Evolutionary conservation across 768 basidiomycete species (phyloP), one percentile per base, ranked within the genome.

Genomic region (Mrakia frigida): DNA sequence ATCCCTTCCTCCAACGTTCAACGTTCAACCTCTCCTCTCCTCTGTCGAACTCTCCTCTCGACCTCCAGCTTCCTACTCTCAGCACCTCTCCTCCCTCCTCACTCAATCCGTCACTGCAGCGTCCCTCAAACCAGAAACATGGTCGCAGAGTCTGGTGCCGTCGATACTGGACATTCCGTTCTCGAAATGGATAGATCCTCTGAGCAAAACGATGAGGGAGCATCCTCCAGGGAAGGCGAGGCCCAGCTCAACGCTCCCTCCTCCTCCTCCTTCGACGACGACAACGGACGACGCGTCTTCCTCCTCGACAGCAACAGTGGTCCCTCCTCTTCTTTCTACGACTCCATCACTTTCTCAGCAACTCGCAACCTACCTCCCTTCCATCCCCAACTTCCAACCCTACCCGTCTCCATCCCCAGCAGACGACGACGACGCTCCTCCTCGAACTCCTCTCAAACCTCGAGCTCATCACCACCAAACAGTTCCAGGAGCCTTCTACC

Each of bases 371-470:
- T 74, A 61, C 28, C n/a, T 74, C n/a, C 41, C 41, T 6, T 28
- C 25, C 5, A 74, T 74, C 35, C 52, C 73, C 39, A 63, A 60
- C 59, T 74, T 61, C 43, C 60, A 43, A 25, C 61, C 59, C n/a
- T 74, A 74, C 61, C 73, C 73, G 2, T 39, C 60, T 6, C n/a
- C 59, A 2, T 31, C 60, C n/a, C 53, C 39, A 16, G 33, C 33
- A 18, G 70, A 71, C 46, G 18, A 6, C 50, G 70, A 35, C 46
- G 31, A 13, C n/a, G 9, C 56, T 6, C 59, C 16, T 37, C 59
- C 28, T 74, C 60, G 59, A 56, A 31, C 25, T 2, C 52, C 50
- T 28, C 52, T 33, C 52, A 33, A 52, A 23, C 31, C 53, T 28
- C 50, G 67, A 6, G 39, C 35, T 35, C 35, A 28, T 18, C 46